Evolutionary conservation across 1,139 yeast species (phyloP), one percentile per base, ranked within the genome.

Genomic region (Saccharomycopsis hybrid): DNA sequence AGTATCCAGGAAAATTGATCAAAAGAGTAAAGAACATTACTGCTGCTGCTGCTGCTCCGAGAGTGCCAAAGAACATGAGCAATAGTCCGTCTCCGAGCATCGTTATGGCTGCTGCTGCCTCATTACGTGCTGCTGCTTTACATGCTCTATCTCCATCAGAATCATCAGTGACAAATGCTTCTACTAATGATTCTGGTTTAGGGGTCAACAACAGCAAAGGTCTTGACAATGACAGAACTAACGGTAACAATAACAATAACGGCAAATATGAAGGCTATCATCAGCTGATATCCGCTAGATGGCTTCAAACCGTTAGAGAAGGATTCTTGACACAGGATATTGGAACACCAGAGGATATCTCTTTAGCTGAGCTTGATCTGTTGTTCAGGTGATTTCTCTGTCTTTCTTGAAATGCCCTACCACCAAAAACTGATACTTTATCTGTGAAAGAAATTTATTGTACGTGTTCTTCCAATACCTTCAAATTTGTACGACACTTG

Each of bases 21-120:
- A 42, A 48, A 41, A 41, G 38, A 43, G 44, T 38, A 24, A 48
- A 55, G 49, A 51, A 68, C 52, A 62, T 83, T 50, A 82, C 89
- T 11, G 87, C 87, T 36, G 90, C 90, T 24, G 88, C 89, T 13
- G 88, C 87, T 33, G 87, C 90, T 41, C 92, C 90, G 52, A 71
- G 90, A 59, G 78, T 84, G n/a, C 82, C 87, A 24, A 75, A 78
- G 56, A 43, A 31, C 44, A 70, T 77, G 36, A 76, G 82, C 4
- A 68, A 78, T 56, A 71, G 76, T 25, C 82, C 72, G 56, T 70
- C 77, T 49, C 80, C 84, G 9, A 72, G 73, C 18, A 47, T 52
- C 57, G 85, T 85, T 5, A 83, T 83, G 29, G 85, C 84, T 18
- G 85, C 85, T 0, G 85, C 83, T 36, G 86, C 88, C 46, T 87